Evolutionary conservation across 768 basidiomycete genomes (phyloP).

Genomic region (Mycena venus): DNA sequence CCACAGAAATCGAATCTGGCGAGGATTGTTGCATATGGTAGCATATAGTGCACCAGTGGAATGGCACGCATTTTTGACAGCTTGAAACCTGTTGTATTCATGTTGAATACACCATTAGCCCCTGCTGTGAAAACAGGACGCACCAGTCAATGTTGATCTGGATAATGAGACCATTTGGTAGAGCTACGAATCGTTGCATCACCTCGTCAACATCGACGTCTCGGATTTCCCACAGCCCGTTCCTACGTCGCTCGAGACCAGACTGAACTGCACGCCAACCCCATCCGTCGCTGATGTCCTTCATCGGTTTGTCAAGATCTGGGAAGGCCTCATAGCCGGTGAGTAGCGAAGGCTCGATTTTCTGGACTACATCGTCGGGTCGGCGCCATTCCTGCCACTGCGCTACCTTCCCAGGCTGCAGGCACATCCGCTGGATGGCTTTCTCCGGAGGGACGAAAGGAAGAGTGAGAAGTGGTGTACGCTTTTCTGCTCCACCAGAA

Average conservation of each 20-base stretch:
- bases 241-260: too few species aligned
- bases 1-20: constrained; percentile 25
- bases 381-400: constrained; percentile 41
- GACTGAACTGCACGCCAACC: constrained; percentile 39
- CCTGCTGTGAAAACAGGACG: too few species aligned
- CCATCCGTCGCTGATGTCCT: constrained; percentile 43
- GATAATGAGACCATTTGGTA: too few species aligned
- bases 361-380: constrained; percentile 30
- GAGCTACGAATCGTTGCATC: too few species aligned
- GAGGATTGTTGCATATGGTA: constrained; percentile 38
- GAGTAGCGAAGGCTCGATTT: constrained; percentile 15
- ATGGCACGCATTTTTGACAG: constrained; percentile 28
- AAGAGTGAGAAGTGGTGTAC: constrained; percentile 36
- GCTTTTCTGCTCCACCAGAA: constrained; percentile 19
- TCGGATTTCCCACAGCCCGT: too few species aligned
- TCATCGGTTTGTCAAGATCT: constrained; percentile 24
- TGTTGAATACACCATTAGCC: too few species aligned
- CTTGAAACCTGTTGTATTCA: constrained; percentile 40
- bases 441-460: constrained; percentile 34
- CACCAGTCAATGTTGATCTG: too few species aligned
- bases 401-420: constrained; percentile 39
- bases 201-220: too few species aligned
- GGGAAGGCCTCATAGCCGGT: constrained; percentile 21
- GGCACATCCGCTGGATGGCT: constrained; percentile 32
- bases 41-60: constrained; percentile 42